Conservation (phyloP, 1,139 yeast species). For the Suhomyces anneliseae region DNA sequence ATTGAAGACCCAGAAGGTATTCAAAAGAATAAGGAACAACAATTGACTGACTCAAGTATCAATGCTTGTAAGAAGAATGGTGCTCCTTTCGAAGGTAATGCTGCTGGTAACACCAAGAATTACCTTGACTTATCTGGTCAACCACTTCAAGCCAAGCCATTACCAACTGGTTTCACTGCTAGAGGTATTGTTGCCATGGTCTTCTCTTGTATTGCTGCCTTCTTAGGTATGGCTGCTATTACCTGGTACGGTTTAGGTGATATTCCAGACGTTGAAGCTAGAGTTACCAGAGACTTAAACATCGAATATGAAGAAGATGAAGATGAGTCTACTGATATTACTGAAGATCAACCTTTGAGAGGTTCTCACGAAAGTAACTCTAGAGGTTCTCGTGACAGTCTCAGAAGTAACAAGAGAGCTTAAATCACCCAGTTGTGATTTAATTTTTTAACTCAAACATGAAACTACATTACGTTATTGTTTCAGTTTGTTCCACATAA, state of each 20-base stretch:
- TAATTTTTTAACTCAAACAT: too few species aligned
- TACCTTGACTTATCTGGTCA: constrained; percentile 71
- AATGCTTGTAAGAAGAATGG: constrained; percentile 19
- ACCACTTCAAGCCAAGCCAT: constrained; percentile 57
- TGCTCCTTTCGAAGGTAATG: constrained; percentile 59
- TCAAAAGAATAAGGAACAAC: constrained; percentile 47
- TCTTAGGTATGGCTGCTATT: constrained; percentile 75
- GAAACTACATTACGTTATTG: too few species aligned
- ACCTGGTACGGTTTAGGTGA: constrained; percentile 81
- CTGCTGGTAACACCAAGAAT: constrained; percentile 72
- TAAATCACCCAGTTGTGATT: background rate
- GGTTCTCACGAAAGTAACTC: constrained; percentile 6
- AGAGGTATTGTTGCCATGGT: constrained; percentile 87
- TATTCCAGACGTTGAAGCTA: constrained; percentile 55
- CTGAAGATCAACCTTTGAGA: constrained; percentile 9
- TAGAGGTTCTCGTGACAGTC: constrained; percentile 3
- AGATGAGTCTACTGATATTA: background rate
- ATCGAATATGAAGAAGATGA: constrained; percentile 29
- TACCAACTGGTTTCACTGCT: constrained; percentile 87
- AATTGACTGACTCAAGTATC: constrained; percentile 40
- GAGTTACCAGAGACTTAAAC: constrained; percentile 51
- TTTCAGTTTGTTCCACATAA: too few species aligned
- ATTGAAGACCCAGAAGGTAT: constrained; percentile 60
- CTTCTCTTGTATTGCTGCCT: constrained; percentile 75
- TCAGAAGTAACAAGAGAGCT: constrained; percentile 3